Evolutionary conservation across 1,284 basidiomycete genomes (phyloP).

Genomic region (Puccinia horiana): DNA sequence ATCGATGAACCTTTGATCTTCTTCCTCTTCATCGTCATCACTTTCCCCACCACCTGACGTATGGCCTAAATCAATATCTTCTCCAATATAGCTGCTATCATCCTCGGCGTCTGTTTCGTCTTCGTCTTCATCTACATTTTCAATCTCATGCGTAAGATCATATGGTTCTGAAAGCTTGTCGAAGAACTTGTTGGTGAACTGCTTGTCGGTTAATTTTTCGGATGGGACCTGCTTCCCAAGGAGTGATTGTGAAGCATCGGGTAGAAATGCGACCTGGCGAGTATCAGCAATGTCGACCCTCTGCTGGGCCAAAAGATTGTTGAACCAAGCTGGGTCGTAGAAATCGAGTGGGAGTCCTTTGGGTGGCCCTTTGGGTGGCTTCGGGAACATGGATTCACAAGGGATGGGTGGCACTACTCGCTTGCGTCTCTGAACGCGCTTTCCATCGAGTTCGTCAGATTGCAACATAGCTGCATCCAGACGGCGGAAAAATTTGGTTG

Average conservation of each 20-base stretch:
- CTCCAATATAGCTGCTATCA: neutral
- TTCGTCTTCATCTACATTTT: neutral
- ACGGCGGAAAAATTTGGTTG: conserved; percentile 4
- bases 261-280: neutral
- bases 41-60: neutral
- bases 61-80: neutral
- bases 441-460: neutral
- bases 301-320: neutral
- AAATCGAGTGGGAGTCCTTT: conserved; percentile 10
- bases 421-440: neutral
- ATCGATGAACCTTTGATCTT: too few species aligned
- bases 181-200: conserved; percentile 18
- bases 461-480: neutral
- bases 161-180: neutral
- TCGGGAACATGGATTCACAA: neutral
- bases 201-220: neutral
- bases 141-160: conserved; percentile 19
- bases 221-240: neutral
- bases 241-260: conserved; percentile 6
- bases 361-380: too few species aligned
- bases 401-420: neutral
- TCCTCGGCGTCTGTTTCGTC: neutral
- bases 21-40: neutral
- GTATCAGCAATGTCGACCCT: neutral
- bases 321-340: conserved; percentile 20